These are phyloP conservation scores for Diaporthe vaccinii DNA, from an alignment of 2,329 filamentous ascomycete genomes.

Conservation along the genomic window DNA sequence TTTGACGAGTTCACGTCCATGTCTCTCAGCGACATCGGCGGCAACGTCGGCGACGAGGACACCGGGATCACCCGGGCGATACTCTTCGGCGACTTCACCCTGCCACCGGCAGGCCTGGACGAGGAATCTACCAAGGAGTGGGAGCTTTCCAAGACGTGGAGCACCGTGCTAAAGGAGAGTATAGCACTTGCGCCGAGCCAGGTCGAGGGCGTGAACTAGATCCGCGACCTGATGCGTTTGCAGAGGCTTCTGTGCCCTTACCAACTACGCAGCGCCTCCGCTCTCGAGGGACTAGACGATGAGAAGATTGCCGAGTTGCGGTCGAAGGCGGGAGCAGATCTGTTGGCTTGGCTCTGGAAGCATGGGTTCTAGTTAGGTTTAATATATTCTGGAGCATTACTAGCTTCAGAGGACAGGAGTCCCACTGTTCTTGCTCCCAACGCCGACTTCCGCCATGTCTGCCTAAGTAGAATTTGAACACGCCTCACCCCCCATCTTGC, in stretches of 20 bases:
- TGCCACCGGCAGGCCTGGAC: neutral
- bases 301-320: neutral
- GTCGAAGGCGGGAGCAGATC: neutral
- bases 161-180: neutral
- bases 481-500: too few relatives aligned
- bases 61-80: neutral
- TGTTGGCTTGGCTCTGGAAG: neutral
- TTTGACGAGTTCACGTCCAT: conserved; percentile 45
- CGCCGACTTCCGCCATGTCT: neutral
- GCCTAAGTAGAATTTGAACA: neutral
- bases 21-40: conserved; percentile 44
- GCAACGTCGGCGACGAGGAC: conserved; percentile 40
- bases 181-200: neutral
- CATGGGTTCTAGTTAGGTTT: neutral
- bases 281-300: neutral
- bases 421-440: neutral
- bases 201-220: neutral
- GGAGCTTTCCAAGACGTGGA: neutral
- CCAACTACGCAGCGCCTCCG: neutral
- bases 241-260: neutral
- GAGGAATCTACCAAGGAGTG: neutral
- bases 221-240: neutral
- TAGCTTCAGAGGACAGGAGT: too few relatives aligned
- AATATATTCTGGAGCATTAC: neutral
- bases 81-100: neutral